phyloP scores from a whole-genome alignment of 441 rosid species.

The Pelargonium myrrhifolium region DNA sequence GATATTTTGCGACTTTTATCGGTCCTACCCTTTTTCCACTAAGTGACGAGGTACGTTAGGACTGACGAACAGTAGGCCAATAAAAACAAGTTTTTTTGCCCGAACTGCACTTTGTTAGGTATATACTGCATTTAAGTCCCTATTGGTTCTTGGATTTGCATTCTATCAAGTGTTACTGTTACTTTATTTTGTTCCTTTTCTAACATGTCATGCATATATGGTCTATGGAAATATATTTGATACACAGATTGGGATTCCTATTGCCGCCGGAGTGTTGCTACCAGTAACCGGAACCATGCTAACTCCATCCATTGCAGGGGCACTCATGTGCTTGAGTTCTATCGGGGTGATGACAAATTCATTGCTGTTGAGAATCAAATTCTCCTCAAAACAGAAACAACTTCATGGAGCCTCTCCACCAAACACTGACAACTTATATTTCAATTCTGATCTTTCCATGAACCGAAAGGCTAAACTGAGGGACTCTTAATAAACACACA shows the following conservation, averaged over 20 bases:
- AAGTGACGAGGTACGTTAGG: too few relatives aligned
- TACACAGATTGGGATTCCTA: constrained; percentile 80
- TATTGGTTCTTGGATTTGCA: not conserved
- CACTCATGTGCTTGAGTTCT: constrained; percentile 94
- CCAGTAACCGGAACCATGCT: constrained; percentile 80
- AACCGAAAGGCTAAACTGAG: constrained; percentile 19
- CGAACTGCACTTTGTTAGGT: too few relatives aligned
- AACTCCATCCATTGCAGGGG: constrained; percentile 95
- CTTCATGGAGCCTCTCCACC: constrained; percentile 14
- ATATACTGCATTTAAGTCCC: not conserved
- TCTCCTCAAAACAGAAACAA: constrained; percentile 41
- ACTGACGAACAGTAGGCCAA: too few relatives aligned
- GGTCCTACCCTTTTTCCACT: too few relatives aligned
- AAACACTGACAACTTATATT: not conserved
- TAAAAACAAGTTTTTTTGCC: too few relatives aligned
- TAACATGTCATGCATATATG: not conserved
- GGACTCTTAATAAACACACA: too few relatives aligned
- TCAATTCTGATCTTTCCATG: constrained; percentile 22
- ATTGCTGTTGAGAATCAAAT: constrained; percentile 59
- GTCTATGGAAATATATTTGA: not conserved
- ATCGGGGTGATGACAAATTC: constrained; percentile 90
- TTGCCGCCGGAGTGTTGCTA: constrained; percentile 82
- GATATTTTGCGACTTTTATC: too few relatives aligned
- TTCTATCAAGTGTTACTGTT: not conserved
- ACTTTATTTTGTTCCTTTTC: not conserved